Evolutionary conservation across 164 flowering plant genomes (phyloP).

Genomic region (Vitis riparia): DNA sequence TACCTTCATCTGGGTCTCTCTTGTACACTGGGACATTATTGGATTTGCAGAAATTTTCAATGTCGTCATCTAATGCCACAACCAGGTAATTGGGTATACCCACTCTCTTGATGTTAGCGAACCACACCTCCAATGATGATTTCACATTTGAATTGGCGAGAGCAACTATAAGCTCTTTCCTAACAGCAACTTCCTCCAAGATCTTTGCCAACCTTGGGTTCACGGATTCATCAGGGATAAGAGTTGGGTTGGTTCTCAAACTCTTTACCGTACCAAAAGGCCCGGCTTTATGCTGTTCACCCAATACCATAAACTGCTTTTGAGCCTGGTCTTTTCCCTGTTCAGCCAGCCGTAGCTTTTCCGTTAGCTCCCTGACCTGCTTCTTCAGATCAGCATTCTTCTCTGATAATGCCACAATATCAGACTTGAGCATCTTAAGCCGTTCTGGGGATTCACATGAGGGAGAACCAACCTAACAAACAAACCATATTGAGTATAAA

Average conservation of each 20-base stretch:
- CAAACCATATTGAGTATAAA: neutral
- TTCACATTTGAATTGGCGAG: slow-evolving; percentile 81
- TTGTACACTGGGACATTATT: slow-evolving; percentile 40
- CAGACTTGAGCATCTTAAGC: slow-evolving; percentile 50
- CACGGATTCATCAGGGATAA: slow-evolving; percentile 75
- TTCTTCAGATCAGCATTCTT: slow-evolving; percentile 68
- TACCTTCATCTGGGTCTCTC: slow-evolving; percentile 72
- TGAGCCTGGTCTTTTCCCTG: slow-evolving; percentile 59
- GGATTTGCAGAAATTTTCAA: slow-evolving; percentile 29
- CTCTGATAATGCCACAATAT: slow-evolving; percentile 42
- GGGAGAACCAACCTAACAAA: slow-evolving; percentile 41
- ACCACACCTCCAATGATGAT: slow-evolving; percentile 77
- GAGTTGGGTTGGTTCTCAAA: slow-evolving; percentile 73
- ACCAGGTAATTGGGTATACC: slow-evolving; percentile 83
- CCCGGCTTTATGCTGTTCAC: slow-evolving; percentile 73
- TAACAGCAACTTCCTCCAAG: slow-evolving; percentile 60
- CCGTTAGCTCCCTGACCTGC: slow-evolving; percentile 59
- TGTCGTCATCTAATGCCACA: slow-evolving; percentile 68
- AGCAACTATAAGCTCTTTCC: slow-evolving; percentile 77
- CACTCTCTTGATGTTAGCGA: slow-evolving; percentile 68
- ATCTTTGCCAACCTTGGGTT: slow-evolving; percentile 81
- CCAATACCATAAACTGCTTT: slow-evolving; percentile 50
- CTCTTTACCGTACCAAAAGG: slow-evolving; percentile 91
- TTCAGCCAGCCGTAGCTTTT: slow-evolving; percentile 67
- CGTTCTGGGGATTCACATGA: slow-evolving; percentile 66